Conservation (phyloP, 805 yeast genomes). For the Kuraishia molischiana region DNA sequence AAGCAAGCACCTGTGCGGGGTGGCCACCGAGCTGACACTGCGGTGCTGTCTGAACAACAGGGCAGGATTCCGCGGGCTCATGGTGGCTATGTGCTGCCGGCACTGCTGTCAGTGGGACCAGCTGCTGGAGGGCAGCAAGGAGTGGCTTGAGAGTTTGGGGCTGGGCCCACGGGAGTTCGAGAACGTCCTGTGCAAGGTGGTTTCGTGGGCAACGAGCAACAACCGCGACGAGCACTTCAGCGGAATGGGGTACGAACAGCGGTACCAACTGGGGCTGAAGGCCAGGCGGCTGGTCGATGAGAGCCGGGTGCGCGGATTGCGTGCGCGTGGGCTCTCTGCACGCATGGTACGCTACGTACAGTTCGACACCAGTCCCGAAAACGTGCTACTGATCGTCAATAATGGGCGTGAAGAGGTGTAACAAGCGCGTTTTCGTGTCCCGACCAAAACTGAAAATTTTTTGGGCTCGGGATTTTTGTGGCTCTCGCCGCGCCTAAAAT, state of each 20-base stretch:
- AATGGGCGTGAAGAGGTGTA: too few relatives aligned
- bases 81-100: conserved; percentile 91
- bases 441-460: too few relatives aligned
- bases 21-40: conserved; percentile 82
- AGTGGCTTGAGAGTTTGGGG: conserved; percentile 24
- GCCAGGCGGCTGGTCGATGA: conserved; percentile 73
- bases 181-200: conserved; percentile 43
- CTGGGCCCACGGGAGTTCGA: conserved; percentile 21
- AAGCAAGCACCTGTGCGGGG: conserved; percentile 89
- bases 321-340: conserved; percentile 27
- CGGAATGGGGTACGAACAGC: conserved; percentile 32
- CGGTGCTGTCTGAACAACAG: conserved; percentile 37
- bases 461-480: too few relatives aligned
- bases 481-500: too few relatives aligned
- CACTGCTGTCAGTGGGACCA: conserved; percentile 66
- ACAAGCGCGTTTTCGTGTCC: too few relatives aligned
- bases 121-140: conserved; percentile 37
- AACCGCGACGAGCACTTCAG: conserved; percentile 36
- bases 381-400: conserved; percentile 18
- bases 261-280: conserved; percentile 51
- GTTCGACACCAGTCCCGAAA: conserved; percentile 55
- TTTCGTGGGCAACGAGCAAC: conserved; percentile 89
- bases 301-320: conserved; percentile 47
- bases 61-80: conserved; percentile 34
- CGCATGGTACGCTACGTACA: conserved; percentile 52